These are phyloP conservation scores for Ceratocystis diversiconidia DNA, from an alignment of 2,329 filamentous ascomycete species.

Conservation along the genomic window DNA sequence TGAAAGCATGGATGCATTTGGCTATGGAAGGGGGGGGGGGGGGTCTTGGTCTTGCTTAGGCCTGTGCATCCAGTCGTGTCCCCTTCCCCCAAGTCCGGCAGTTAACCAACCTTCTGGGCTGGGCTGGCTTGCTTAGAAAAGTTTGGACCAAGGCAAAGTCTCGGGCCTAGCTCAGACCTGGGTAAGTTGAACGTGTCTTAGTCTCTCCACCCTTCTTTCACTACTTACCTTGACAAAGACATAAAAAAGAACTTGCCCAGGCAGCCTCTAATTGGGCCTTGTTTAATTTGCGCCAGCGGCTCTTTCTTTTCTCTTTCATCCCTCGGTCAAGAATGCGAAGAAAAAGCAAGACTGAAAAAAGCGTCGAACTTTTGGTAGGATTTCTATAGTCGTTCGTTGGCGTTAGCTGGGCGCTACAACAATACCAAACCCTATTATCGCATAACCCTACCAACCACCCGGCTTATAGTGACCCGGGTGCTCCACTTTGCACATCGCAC, in stretches of 20 bases:
- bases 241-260: not conserved
- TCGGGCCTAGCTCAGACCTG: not conserved
- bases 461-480: not conserved
- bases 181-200: not conserved
- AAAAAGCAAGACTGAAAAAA: not conserved
- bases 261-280: not conserved
- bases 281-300: not conserved
- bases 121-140: not conserved
- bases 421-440: not conserved
- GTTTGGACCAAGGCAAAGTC: not conserved
- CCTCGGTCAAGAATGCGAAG: not conserved
- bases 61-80: not conserved
- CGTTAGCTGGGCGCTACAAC: not conserved
- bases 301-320: not conserved
- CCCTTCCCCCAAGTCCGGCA: conserved; percentile 1
- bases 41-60: not conserved
- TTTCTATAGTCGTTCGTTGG: not conserved
- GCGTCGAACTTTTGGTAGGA: not conserved
- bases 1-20: not conserved
- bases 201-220: not conserved
- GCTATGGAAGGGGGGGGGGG: not conserved
- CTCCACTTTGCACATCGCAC: conserved; percentile 4
- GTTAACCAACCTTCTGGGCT: not conserved
- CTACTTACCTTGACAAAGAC: not conserved
- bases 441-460: not conserved